phyloP scores from a whole-genome alignment of 2,329 filamentous ascomycete species.

The Cladophialophora carrionii region DNA sequence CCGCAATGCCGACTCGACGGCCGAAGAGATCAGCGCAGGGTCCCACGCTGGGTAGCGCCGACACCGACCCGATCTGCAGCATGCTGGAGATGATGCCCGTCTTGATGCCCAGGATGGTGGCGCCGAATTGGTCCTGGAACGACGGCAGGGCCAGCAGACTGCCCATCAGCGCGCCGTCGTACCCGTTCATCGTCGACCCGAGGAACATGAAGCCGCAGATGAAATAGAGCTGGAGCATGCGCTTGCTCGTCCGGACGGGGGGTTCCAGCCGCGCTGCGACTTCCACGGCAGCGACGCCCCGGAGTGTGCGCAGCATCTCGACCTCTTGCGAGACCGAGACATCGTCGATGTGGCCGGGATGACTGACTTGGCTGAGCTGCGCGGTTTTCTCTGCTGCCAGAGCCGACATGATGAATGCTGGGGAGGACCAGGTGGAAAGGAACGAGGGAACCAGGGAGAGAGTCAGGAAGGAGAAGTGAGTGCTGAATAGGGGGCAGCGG shows the following conservation, averaged over 20 bases:
- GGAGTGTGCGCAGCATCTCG: not conserved
- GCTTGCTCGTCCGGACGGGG: slow-evolving; percentile 1
- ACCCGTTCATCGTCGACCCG: slow-evolving; percentile 10
- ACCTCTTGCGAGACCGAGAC: slow-evolving; percentile 8
- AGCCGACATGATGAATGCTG: not conserved
- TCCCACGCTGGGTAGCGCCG: not conserved
- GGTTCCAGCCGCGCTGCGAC: slow-evolving; percentile 6
- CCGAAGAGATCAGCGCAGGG: slow-evolving; percentile 22
- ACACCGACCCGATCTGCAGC: not conserved
- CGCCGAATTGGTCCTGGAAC: slow-evolving; percentile 7
- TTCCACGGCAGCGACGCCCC: slow-evolving; percentile 5
- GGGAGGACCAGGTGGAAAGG: not conserved
- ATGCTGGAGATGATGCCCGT: slow-evolving; percentile 9
- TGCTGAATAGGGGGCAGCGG: too few relatives aligned
- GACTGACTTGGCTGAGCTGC: not conserved
- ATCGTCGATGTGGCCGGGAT: slow-evolving; percentile 1
- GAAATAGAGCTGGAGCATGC: slow-evolving; percentile 7
- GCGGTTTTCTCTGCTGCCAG: not conserved
- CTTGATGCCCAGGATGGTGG: slow-evolving; percentile 4
- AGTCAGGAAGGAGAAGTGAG: not conserved
- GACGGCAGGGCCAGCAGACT: slow-evolving; percentile 2
- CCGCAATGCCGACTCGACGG: slow-evolving; percentile 40
- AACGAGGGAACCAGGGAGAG: not conserved
- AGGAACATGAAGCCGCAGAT: slow-evolving; percentile 16
- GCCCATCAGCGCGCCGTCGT: slow-evolving; percentile 11